Evolutionary conservation across 2,329 filamentous ascomycete species (phyloP).

Genomic region (Neurospora sp.): DNA sequence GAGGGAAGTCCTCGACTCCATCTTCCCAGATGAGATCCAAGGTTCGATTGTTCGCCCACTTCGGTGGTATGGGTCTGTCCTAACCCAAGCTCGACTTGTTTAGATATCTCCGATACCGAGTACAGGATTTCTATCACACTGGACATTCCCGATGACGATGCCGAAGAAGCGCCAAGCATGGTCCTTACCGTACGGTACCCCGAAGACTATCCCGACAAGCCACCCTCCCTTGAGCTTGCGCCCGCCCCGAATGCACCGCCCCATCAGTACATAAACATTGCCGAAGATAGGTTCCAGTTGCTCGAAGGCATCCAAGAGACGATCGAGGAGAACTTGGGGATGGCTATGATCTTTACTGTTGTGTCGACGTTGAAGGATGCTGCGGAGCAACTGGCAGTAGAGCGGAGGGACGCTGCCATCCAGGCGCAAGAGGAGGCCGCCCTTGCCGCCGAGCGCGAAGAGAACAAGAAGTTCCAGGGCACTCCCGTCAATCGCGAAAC

Average conservation of each 20-base stretch:
- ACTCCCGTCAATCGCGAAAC: slow-evolving; percentile 78
- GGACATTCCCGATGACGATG: slow-evolving; percentile 59
- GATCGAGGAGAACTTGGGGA: slow-evolving; percentile 87
- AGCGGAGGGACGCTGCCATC: slow-evolving; percentile 57
- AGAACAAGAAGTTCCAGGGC: slow-evolving; percentile 95
- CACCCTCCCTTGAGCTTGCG: slow-evolving; percentile 72
- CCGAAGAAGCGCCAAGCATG: slow-evolving; percentile 58
- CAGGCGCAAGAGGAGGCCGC: slow-evolving; percentile 46
- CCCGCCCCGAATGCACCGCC: slow-evolving; percentile 58
- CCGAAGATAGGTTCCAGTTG: slow-evolving; percentile 67
- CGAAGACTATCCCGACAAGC: slow-evolving; percentile 80
- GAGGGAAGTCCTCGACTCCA: slow-evolving; percentile 94
- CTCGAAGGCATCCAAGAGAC: slow-evolving; percentile 62
- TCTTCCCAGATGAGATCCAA: slow-evolving; percentile 96
- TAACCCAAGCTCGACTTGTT: not conserved
- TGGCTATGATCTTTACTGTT: slow-evolving; percentile 95
- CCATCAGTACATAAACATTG: slow-evolving; percentile 67
- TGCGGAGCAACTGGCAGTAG: slow-evolving; percentile 74
- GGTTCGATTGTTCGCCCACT: slow-evolving; percentile 35
- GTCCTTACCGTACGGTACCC: slow-evolving; percentile 82
- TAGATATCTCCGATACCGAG: slow-evolving; percentile 83
- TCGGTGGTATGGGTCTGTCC: not conserved
- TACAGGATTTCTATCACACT: slow-evolving; percentile 81
- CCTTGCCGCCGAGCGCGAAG: slow-evolving; percentile 66
- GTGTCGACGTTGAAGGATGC: slow-evolving; percentile 80